phyloP scores from a whole-genome alignment of 139 green algal genomes.

The Chlamydomonas asymmetrica region DNA sequence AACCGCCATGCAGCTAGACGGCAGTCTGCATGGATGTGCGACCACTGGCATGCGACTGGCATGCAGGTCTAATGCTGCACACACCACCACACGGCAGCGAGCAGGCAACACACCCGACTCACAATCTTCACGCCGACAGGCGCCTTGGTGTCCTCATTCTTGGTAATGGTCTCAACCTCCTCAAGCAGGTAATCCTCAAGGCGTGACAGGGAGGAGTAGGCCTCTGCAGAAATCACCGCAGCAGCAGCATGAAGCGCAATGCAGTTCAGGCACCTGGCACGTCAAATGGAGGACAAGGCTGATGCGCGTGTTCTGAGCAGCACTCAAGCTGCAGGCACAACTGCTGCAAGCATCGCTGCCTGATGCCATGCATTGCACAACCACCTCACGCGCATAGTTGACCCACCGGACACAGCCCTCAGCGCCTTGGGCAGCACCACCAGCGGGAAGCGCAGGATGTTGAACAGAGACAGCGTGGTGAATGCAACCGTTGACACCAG shows the following conservation, averaged over 20 bases:
- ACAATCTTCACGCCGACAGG: no score
- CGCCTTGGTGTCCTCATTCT: no score
- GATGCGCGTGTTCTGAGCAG: no score
- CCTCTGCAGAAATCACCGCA: conserved; percentile 13
- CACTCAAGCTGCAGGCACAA: no score
- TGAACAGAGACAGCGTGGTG: conserved; percentile 76
- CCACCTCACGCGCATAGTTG: not conserved
- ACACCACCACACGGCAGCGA: not conserved
- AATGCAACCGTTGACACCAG: conserved; percentile 50
- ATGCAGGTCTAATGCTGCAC: not conserved
- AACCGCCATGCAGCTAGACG: no score
- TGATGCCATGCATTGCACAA: no score
- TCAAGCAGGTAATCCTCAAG: conserved; percentile 62
- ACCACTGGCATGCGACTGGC: not conserved
- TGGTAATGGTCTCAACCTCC: conserved; percentile 14
- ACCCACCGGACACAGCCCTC: conserved; percentile 15
- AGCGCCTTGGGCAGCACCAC: conserved; percentile 73
- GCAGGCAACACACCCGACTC: no score
- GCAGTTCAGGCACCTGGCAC: not conserved
- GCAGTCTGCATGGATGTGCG: not conserved
- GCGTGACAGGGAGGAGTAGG: conserved; percentile 40
- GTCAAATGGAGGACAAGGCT: not conserved
- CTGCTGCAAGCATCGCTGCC: no score
- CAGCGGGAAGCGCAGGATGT: conserved; percentile 75
- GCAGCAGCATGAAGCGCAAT: not conserved